Evolutionary conservation across 768 basidiomycete species (phyloP).

Genomic region (Boletus bicolor): DNA sequence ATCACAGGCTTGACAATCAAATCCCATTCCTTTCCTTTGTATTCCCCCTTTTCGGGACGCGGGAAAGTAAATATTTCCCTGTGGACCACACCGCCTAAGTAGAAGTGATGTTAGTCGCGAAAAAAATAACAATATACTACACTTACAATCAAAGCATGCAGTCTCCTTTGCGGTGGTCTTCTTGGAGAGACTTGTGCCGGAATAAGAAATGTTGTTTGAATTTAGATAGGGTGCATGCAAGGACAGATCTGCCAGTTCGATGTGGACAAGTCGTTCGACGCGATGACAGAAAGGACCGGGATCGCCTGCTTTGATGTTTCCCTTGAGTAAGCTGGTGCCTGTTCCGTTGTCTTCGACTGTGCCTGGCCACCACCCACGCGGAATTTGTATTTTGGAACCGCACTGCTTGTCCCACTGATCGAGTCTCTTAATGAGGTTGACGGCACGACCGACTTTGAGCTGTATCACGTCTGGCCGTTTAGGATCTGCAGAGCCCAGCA

Average conservation of each 20-base stretch:
- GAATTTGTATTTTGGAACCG: slow-evolving; percentile 67
- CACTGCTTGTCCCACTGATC: slow-evolving; percentile 84
- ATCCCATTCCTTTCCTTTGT: slow-evolving; percentile 72
- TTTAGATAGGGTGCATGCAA: slow-evolving; percentile 59
- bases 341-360: slow-evolving; percentile 40
- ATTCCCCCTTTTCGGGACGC: slow-evolving; percentile 48
- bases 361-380: slow-evolving; percentile 74
- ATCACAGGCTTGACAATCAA: slow-evolving; percentile 70
- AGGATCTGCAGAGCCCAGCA: slow-evolving; percentile 28
- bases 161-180: slow-evolving; percentile 19
- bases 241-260: slow-evolving; percentile 72
- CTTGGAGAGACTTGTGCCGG: slow-evolving; percentile 13
- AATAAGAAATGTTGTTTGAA: slow-evolving; percentile 34
- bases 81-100: slow-evolving; percentile 55
- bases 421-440: slow-evolving; percentile 68
- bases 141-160: slow-evolving; percentile 46
- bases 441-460: slow-evolving; percentile 77
- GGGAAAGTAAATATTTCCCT: slow-evolving; percentile 79
- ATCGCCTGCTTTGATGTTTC: slow-evolving; percentile 57
- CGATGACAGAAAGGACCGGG: slow-evolving; percentile 69
- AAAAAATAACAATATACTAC: no score
- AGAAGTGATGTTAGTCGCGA: slow-evolving; percentile 7
- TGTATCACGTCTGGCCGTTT: slow-evolving; percentile 43
- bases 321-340: slow-evolving; percentile 54
- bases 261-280: slow-evolving; percentile 73